phyloP scores from a whole-genome alignment of 371 early-diverging fungal species.

The Circinella umbellata region DNA sequence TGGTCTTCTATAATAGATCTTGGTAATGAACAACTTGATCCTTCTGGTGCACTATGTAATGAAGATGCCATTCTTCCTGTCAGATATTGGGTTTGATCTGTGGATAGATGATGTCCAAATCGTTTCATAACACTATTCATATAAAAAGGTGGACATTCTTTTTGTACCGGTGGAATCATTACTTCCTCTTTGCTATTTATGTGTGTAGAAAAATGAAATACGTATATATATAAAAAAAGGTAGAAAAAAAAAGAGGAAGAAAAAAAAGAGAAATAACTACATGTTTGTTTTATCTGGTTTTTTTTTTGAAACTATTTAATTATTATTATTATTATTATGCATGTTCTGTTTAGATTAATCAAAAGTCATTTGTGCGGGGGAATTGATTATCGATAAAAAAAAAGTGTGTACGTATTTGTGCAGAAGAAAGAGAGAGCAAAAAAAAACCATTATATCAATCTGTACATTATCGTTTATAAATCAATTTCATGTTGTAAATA shows the following conservation, averaged over 20 bases:
- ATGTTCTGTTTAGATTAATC: not conserved
- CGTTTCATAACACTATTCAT: slow-evolving; percentile 21
- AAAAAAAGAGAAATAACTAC: not conserved
- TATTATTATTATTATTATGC: not conserved
- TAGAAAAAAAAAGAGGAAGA: not conserved
- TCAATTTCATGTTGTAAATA: too few relatives aligned
- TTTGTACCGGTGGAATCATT: slow-evolving; percentile 8
- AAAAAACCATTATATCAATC: too few relatives aligned
- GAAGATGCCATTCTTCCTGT: slow-evolving; percentile 14
- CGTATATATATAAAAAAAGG: not conserved
- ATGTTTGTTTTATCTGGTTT: not conserved
- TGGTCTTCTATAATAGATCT: not conserved
- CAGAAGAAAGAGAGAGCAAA: too few relatives aligned
- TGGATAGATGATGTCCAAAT: slow-evolving; percentile 16
- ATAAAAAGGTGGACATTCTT: slow-evolving; percentile 13
- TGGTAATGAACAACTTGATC: slow-evolving; percentile 12
- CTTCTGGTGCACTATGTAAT: slow-evolving; percentile 19
- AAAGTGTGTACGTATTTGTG: too few relatives aligned
- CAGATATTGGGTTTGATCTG: slow-evolving; percentile 12
- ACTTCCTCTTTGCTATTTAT: not conserved
- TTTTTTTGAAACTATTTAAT: not conserved
- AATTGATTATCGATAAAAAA: too few relatives aligned
- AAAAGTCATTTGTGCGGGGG: too few relatives aligned
- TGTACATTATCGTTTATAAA: too few relatives aligned
- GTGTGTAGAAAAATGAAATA: not conserved